Evolutionary conservation across 169 alveolate species (phyloP).

Genomic region (Besnoitia besnoiti): DNA sequence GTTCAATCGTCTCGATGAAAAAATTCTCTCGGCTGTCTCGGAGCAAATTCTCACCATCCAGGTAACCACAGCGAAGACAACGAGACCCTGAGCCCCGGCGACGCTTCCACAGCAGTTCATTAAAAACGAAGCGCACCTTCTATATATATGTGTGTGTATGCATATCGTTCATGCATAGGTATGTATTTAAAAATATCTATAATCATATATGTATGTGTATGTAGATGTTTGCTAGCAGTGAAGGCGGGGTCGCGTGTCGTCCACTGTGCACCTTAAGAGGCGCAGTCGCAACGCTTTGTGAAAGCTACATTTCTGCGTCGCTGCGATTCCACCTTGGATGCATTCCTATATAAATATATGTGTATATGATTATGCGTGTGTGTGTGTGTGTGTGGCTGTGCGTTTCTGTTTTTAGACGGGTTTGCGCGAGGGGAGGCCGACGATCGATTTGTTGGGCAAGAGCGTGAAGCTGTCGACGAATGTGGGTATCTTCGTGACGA

Average conservation of each 20-base stretch:
- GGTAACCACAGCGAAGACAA: constrained; percentile 67
- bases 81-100: too few species aligned
- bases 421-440: constrained; percentile 55
- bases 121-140: neutral
- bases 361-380: constrained; percentile 60
- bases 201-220: constrained; percentile 62
- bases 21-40: constrained; percentile 92
- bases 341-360: neutral
- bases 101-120: neutral
- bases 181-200: neutral
- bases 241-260: too few species aligned
- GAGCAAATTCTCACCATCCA: constrained; percentile 89
- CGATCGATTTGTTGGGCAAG: constrained; percentile 67
- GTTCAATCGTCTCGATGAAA: constrained; percentile 94
- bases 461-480: constrained; percentile 89
- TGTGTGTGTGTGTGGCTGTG: neutral
- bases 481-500: constrained; percentile 93
- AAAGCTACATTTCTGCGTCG: too few species aligned
- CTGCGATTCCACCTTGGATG: too few species aligned
- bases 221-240: too few species aligned
- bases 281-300: too few species aligned
- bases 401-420: constrained; percentile 8
- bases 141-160: neutral
- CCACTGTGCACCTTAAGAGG: too few species aligned
- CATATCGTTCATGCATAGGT: neutral